Base-by-base conservation (phyloP, 306 rosid genomes). In the Boehmeria nivea region DNA sequence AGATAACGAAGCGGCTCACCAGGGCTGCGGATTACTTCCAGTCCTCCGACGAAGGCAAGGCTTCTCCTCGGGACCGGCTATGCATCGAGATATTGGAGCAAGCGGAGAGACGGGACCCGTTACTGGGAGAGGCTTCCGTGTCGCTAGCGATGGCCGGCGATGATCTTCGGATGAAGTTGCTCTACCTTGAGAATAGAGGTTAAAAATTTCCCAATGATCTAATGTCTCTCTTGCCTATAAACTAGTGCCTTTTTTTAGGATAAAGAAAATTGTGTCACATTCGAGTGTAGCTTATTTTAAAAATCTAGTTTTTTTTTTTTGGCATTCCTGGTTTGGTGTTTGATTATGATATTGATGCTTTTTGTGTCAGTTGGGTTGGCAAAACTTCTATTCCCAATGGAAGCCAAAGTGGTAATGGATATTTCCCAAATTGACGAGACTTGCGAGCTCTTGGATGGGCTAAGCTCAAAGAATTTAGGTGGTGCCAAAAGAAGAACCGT, bases 151-250 rank as follows among this genome's bases (percentile, higher is more conserved):
- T 73, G 80, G 86, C 88, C 2, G 88, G 83, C 3, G 86, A 85
- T 51, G 88, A 85, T 61, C 68, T 85, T 16, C 75, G 80, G 10
- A 74, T 58, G 82, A 85, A 79, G 33, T 51, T 82, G 73, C 49
- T 85, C 70, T 85, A 85, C 80, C 86, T 79, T 3, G 94, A 82
- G 79, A 85, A 81, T 12, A 77, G 89, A 81, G 89, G 86, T 77
- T 72, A 42, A 28, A n/a, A n/a, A n/a, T n/a, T n/a, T n/a, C n/a
- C n/a, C n/a, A n/a, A n/a, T n/a, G n/a, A n/a, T n/a, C n/a, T n/a
- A n/a, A n/a, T n/a, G n/a, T n/a, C n/a, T n/a, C n/a, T n/a, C n/a
- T n/a, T n/a, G n/a, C n/a, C n/a, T n/a, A n/a, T n/a, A n/a, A n/a
- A n/a, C n/a, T n/a, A n/a, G n/a, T n/a, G n/a, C n/a, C n/a, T n/a